Base-by-base conservation (phyloP, 1,284 basidiomycete species). In the Wolfiporia cocos region DNA sequence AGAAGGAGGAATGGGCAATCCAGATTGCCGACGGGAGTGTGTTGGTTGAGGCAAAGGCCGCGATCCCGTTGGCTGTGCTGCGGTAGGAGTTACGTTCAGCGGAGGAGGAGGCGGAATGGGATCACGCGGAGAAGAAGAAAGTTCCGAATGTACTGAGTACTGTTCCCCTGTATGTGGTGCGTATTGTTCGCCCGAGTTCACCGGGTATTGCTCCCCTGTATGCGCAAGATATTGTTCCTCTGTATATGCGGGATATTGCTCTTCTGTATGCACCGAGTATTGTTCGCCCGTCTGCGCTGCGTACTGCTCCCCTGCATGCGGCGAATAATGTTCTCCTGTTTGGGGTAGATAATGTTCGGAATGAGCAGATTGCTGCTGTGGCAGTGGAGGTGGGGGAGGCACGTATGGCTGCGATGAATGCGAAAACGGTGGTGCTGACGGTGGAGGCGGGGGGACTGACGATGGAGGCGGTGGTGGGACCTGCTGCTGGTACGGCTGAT, bases 71-170 rank as follows among this genome's bases (percentile, higher is more conserved):
- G 62, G 56, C 22, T 63, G 63, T 33, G 55, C 58, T 29, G 59
- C 55, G 21, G 57, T 64, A 40, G 51, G 63, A 35, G 56, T 64
- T 14, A 58, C 65, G 37, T 57, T 55, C 32, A 58, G 53, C 29
- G 63, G 59, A 12, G 59, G 53, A 5, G 61, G 58, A 2, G 59
- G 55, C 4, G 63, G 56, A 12, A 60, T 45, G 26, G 57, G 38
- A 43, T 68, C 67, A 43, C 64, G 68, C 14, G 67, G 53, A 3
- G 56, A 50, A 14, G 53, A 52, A 11, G 47, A 41, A n/a, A 53
- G 44, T 26, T 41, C 31, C 9, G 38, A 11, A 11, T 56, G 52
- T 20, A 43, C 44, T 6, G 42, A 15, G 11, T 51, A 50, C 22
- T 51, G 52, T 5, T 53, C 49, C 6, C n/a, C n/a, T n/a, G n/a